Percentiles rank a stretch among this genome's conserved stretches.
Evolutionary conservation across 164 flowering plant species (phyloP).

Genomic region (Nymphaea thermarum): DNA sequence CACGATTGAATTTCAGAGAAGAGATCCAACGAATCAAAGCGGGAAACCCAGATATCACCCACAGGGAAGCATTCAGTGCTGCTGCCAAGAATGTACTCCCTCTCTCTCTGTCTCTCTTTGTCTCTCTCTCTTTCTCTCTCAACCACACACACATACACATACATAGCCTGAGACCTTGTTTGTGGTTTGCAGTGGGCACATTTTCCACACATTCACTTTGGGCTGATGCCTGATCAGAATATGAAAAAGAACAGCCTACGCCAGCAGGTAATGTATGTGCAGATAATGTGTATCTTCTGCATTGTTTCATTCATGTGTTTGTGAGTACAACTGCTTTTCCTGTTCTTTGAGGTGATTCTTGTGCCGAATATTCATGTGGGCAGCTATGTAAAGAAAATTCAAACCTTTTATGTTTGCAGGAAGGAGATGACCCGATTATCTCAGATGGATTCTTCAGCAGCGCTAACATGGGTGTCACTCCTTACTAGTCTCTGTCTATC

Average conservation of each 20-base stretch:
- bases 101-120: not conserved
- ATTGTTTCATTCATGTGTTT: not conserved
- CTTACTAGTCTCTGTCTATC: conserved; percentile 29
- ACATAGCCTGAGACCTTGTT: not conserved
- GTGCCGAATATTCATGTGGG: too few relatives aligned
- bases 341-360: too few relatives aligned
- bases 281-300: not conserved
- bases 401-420: conserved; percentile 23
- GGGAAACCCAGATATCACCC: conserved; percentile 88
- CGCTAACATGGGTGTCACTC: conserved; percentile 71
- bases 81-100: conserved; percentile 95
- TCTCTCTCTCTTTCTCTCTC: not conserved
- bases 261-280: conserved; percentile 44
- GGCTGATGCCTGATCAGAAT: conserved; percentile 82
- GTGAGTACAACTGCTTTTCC: not conserved
- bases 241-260: conserved; percentile 52
- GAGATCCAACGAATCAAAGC: conserved; percentile 99
- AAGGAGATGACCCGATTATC: conserved; percentile 60
- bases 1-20: conserved; percentile 42
- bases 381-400: not conserved
- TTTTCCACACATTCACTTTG: conserved; percentile 97
- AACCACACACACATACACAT: not conserved
- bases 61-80: conserved; percentile 98
- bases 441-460: conserved; percentile 64
- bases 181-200: conserved; percentile 80